Evolutionary conservation across 1,284 basidiomycete genomes (phyloP).

Genomic region (Porodaedalea pini): DNA sequence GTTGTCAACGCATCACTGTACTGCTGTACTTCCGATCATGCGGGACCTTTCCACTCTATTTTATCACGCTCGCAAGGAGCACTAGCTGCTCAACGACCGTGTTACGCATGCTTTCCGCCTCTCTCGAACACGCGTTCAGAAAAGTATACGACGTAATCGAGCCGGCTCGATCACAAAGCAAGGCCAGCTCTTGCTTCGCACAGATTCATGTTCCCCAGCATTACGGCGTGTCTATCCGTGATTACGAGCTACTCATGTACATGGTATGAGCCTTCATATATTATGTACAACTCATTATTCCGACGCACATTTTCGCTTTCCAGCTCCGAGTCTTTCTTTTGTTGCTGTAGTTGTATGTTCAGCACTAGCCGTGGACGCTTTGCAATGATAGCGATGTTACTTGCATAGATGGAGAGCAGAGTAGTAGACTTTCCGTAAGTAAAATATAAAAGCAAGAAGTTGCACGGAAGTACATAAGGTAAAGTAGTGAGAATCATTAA

Average conservation of each 20-base stretch:
- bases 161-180: constrained; percentile 7
- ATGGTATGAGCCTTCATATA: not conserved
- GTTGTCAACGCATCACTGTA: not conserved
- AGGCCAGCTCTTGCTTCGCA: constrained; percentile 5
- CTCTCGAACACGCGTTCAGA: not conserved
- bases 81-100: not conserved
- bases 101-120: not conserved
- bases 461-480: not conserved
- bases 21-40: not conserved
- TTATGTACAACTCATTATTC: not conserved
- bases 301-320: not conserved
- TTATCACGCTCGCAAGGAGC: not conserved
- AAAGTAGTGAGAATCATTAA: too few species aligned
- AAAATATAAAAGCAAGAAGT: not conserved
- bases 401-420: not conserved
- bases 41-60: not conserved
- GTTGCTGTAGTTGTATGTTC: not conserved
- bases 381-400: not conserved
- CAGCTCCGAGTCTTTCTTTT: not conserved
- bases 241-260: not conserved
- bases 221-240: not conserved
- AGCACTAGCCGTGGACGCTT: not conserved
- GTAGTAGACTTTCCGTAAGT: too few species aligned
- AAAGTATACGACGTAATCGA: constrained; percentile 8
- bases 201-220: not conserved